phyloP scores from a whole-genome alignment of 345 rosid species.

The Lumnitzera racemosa region DNA sequence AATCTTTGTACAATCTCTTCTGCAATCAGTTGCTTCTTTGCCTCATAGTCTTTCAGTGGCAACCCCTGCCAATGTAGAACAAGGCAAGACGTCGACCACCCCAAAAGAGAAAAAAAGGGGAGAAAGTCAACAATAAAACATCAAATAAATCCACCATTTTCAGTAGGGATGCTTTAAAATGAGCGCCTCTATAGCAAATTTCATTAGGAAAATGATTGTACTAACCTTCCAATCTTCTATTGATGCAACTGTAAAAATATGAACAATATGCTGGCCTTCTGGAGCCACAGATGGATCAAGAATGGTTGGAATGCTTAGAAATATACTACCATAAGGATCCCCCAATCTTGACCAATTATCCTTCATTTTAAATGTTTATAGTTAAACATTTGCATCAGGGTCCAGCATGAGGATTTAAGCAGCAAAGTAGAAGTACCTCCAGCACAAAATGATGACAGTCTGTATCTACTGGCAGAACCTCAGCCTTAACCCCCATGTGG shows the following conservation, averaged over 20 bases:
- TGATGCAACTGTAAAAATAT: constrained; percentile 80
- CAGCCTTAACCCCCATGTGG: constrained; percentile 91
- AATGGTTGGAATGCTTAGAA: constrained; percentile 90
- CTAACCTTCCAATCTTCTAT: constrained; percentile 86
- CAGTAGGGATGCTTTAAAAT: not conserved
- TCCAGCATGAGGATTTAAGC: not conserved
- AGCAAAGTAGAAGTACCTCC: constrained; percentile 46
- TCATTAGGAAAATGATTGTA: not conserved
- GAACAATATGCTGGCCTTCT: constrained; percentile 71
- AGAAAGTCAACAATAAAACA: too few species aligned
- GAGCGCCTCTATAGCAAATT: too few species aligned
- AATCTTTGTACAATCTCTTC: constrained; percentile 60
- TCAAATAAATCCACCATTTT: constrained; percentile 2
- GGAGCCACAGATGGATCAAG: constrained; percentile 92
- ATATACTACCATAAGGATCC: constrained; percentile 86
- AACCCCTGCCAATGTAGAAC: constrained; percentile 39
- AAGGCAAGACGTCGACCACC: too few species aligned
- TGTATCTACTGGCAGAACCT: constrained; percentile 73
- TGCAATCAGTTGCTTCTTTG: constrained; percentile 63
- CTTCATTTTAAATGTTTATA: constrained; percentile 23
- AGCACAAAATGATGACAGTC: constrained; percentile 96
- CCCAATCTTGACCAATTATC: constrained; percentile 69
- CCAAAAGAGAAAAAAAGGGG: too few species aligned
- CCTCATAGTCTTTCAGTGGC: constrained; percentile 64
- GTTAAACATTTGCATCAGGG: not conserved